Percentiles rank a stretch among this genome's conserved stretches.
phyloP scores from a whole-genome alignment of 306 rosid species.

The Rosa persica region DNA sequence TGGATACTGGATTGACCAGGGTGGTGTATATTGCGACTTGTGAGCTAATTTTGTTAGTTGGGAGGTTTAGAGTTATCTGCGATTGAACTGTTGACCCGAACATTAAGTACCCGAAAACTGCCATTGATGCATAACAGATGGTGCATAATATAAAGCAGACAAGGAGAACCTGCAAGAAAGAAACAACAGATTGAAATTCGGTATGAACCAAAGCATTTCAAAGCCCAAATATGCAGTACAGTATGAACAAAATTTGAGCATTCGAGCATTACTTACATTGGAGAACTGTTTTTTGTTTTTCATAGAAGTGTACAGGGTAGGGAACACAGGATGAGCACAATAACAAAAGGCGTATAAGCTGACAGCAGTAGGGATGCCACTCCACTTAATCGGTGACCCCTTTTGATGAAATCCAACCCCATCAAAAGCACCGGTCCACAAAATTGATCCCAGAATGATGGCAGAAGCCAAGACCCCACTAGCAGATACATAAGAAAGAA shows the following conservation, averaged over 20 bases:
- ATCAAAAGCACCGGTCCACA: slow-evolving; percentile 60
- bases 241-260: neutral
- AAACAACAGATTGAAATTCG: neutral
- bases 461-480: slow-evolving; percentile 82
- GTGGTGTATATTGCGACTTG: slow-evolving; percentile 27
- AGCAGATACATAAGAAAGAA: slow-evolving; percentile 76
- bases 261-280: slow-evolving; percentile 37
- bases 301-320: slow-evolving; percentile 78
- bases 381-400: slow-evolving; percentile 52
- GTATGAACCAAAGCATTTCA: neutral
- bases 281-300: slow-evolving; percentile 70
- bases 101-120: slow-evolving; percentile 69
- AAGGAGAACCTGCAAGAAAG: slow-evolving; percentile 54
- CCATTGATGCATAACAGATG: slow-evolving; percentile 58
- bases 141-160: slow-evolving; percentile 59
- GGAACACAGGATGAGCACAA: slow-evolving; percentile 90
- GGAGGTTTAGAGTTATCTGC: slow-evolving; percentile 25
- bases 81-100: slow-evolving; percentile 55
- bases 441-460: slow-evolving; percentile 52
- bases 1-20: slow-evolving; percentile 33
- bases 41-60: slow-evolving; percentile 9
- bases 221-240: neutral
- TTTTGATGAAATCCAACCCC: slow-evolving; percentile 54
- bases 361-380: slow-evolving; percentile 62
- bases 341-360: slow-evolving; percentile 82